Conservation (phyloP, 495 filamentous ascomycete species). For the Aspergillus olivimuriae region DNA sequence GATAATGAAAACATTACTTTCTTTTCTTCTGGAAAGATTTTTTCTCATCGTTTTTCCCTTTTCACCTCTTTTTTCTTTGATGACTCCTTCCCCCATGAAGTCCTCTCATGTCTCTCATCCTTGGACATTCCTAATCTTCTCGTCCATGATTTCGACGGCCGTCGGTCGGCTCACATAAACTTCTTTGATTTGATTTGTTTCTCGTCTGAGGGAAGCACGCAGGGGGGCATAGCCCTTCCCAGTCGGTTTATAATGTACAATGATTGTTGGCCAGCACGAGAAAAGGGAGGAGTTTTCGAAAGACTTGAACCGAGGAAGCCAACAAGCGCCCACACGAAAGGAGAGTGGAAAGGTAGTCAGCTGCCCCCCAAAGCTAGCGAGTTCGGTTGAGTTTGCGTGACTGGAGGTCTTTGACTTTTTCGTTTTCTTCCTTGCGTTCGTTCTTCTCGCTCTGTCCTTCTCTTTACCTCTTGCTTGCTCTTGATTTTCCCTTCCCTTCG, state of each 20-base stretch:
- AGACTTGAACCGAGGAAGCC: neutral
- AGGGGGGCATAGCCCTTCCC: too few species aligned
- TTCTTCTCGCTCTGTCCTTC: conserved; percentile 5
- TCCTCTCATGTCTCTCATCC: conserved; percentile 11
- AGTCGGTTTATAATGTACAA: conserved; percentile 19
- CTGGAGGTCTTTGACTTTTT: conserved; percentile 2
- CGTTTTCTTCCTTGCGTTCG: conserved; percentile 10
- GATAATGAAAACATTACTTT: conserved; percentile 40
- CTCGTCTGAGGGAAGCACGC: neutral
- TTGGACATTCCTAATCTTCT: conserved; percentile 19
- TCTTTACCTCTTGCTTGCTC: conserved; percentile 7
- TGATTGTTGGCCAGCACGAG: conserved; percentile 11
- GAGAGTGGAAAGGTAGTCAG: neutral
- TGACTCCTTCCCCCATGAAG: conserved; percentile 3
- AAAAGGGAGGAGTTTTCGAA: conserved; percentile 6
- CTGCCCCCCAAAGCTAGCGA: neutral
- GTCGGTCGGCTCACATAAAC: conserved; percentile 1
- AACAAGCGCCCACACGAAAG: neutral
- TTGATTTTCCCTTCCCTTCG: conserved; percentile 9
- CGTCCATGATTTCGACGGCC: conserved; percentile 30
- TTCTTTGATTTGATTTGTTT: neutral
- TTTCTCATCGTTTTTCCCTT: conserved; percentile 15
- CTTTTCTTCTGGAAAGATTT: conserved; percentile 38
- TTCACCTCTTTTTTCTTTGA: conserved; percentile 18
- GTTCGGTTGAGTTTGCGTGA: neutral